phyloP scores from a whole-genome alignment of 2,329 filamentous ascomycete genomes.

The Colletotrichum abscissum region DNA sequence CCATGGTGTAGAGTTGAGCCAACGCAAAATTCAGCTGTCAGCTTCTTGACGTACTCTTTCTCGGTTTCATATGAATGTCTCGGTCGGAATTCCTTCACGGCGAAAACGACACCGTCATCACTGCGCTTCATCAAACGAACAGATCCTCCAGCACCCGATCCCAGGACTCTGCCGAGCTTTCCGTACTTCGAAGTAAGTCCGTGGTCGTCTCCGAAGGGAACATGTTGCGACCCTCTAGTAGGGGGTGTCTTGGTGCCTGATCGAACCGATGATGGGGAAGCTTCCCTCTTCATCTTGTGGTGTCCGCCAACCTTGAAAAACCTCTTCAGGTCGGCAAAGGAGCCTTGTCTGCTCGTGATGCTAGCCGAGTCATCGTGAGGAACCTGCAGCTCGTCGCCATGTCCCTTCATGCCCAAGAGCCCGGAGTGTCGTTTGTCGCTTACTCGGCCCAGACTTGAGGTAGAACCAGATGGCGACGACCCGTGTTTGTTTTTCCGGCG shows the following conservation, averaged over 20 bases:
- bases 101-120: conserved; percentile 93
- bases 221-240: conserved; percentile 60
- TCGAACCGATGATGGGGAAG: conserved; percentile 69
- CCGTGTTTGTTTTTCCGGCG: conserved; percentile 73
- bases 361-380: conserved; percentile 58
- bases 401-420: conserved; percentile 52
- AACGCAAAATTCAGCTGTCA: conserved; percentile 98
- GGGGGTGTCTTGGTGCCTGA: conserved; percentile 61
- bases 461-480: conserved; percentile 66
- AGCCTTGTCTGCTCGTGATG: conserved; percentile 72
- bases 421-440: conserved; percentile 64
- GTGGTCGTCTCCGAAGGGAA: conserved; percentile 95
- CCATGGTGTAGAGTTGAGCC: conserved; percentile 96
- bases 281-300: conserved; percentile 76
- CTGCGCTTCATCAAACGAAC: conserved; percentile 94
- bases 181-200: conserved; percentile 92
- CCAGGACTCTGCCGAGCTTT: conserved; percentile 93
- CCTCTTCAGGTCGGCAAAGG: conserved; percentile 95
- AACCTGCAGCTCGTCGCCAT: conserved; percentile 56
- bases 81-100: conserved; percentile 95
- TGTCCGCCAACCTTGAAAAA: conserved; percentile 88
- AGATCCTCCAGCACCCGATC: conserved; percentile 93
- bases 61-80: conserved; percentile 93
- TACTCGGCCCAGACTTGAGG: conserved; percentile 60
- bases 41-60: conserved; percentile 96